Evolutionary conservation across 495 filamentous ascomycete genomes (phyloP).

Genomic region (Lentithecium fluviatile): DNA sequence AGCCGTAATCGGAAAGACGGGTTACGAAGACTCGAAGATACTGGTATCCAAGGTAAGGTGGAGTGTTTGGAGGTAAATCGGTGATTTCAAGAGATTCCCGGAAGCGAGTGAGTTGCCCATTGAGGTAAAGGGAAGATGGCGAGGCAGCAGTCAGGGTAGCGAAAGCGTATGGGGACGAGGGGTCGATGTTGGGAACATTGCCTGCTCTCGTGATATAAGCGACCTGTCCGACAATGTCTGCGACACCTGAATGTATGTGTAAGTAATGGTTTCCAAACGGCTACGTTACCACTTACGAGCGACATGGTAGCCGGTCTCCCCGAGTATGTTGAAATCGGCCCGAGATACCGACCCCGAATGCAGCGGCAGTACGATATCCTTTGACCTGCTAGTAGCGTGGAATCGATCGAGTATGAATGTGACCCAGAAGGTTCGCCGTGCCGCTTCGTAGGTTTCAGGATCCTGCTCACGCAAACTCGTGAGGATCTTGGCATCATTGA

Average conservation of each 20-base stretch:
- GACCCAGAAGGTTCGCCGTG: slow-evolving; percentile 31
- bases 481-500: slow-evolving; percentile 28
- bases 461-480: slow-evolving; percentile 19
- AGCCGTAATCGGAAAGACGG: slow-evolving; percentile 6
- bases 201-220: slow-evolving; percentile 14
- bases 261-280: neutral
- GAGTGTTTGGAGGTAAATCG: slow-evolving; percentile 18
- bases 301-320: slow-evolving; percentile 30
- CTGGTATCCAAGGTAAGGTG: slow-evolving; percentile 27
- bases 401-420: slow-evolving; percentile 33
- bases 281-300: slow-evolving; percentile 15
- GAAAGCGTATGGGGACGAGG: slow-evolving; percentile 16
- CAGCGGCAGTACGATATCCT: slow-evolving; percentile 23
- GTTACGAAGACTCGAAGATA: slow-evolving; percentile 30
- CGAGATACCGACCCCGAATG: slow-evolving; percentile 18
- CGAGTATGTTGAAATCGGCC: slow-evolving; percentile 19
- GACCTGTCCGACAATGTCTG: slow-evolving; percentile 30
- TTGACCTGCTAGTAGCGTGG: slow-evolving; percentile 23
- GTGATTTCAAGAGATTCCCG: slow-evolving; percentile 27
- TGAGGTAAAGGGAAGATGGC: slow-evolving; percentile 24
- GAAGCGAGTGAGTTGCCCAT: slow-evolving; percentile 22
- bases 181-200: slow-evolving; percentile 27
- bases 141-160: slow-evolving; percentile 12
- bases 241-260: slow-evolving; percentile 14
- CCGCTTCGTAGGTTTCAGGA: slow-evolving; percentile 18